These are phyloP conservation scores for Sorghum bicolor DNA, from an alignment of 176 grass and related monocot genomes.

Conservation along the genomic window Sorghum_bicolor_NCBIv3 NC_012874.2:67856501-67857000, in stretches of 20 bases:
- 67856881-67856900: background rate
- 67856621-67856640: background rate
- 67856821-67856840: background rate
- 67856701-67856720: slow-evolving; percentile 75
- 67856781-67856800: background rate
- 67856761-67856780: slow-evolving; percentile 50
- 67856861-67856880: background rate
- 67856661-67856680: slow-evolving; percentile 78
- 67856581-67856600: background rate
- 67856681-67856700: slow-evolving; percentile 91
- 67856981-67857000: background rate
- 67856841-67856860: background rate
- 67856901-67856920: background rate
- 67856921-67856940: background rate
- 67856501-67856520: background rate
- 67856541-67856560: background rate
- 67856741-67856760: slow-evolving; percentile 80
- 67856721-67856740: slow-evolving; percentile 68
- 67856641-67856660: background rate
- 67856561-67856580: background rate
- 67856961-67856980: background rate
- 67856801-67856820: slow-evolving; percentile 1
- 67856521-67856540: background rate
- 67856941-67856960: background rate
- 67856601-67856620: background rate